These are phyloP conservation scores for Phytophthora pluvialis DNA, from an alignment of 352 stramenopile species.

Conservation along the genomic window DNA sequence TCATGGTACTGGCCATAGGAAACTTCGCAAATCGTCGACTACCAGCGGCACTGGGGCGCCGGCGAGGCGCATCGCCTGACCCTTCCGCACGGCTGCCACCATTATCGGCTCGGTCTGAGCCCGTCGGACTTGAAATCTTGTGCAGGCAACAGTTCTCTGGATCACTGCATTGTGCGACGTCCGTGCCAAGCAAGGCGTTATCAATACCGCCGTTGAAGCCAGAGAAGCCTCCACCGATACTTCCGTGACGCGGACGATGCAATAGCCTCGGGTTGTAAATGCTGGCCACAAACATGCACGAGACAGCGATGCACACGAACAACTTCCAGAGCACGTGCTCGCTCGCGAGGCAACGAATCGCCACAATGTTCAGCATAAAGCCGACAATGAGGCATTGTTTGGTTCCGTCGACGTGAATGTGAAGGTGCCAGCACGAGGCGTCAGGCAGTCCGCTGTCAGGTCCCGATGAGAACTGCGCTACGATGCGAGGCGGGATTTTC, in stretches of 20 bases:
- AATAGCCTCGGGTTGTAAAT: conserved; percentile 57
- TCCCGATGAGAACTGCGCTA: conserved; percentile 41
- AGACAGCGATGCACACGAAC: conserved; percentile 61
- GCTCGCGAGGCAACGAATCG: conserved; percentile 64
- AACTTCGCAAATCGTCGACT: conserved; percentile 52
- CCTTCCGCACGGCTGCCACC: conserved; percentile 5
- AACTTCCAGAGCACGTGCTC: conserved; percentile 76
- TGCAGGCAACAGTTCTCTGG: conserved; percentile 65
- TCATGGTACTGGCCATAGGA: conserved; percentile 63
- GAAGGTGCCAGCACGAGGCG: conserved; percentile 54
- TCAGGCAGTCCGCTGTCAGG: conserved; percentile 23
- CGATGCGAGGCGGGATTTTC: conserved; percentile 43
- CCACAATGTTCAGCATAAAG: conserved; percentile 81
- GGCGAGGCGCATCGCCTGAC: conserved; percentile 2
- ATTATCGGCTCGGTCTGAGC: conserved; percentile 4
- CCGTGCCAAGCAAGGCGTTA: conserved; percentile 32
- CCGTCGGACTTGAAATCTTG: conserved; percentile 25
- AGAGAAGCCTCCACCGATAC: conserved; percentile 11
- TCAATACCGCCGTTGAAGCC: conserved; percentile 21
- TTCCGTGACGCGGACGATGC: conserved; percentile 16
- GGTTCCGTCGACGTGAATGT: conserved; percentile 63
- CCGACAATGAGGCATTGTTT: conserved; percentile 80
- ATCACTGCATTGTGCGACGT: conserved; percentile 45
- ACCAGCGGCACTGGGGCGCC: conserved; percentile 14
- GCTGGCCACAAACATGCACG: conserved; percentile 49